Evolutionary conservation across 2,329 filamentous ascomycete species (phyloP).

Genomic region (Dissoconium aciculare): DNA sequence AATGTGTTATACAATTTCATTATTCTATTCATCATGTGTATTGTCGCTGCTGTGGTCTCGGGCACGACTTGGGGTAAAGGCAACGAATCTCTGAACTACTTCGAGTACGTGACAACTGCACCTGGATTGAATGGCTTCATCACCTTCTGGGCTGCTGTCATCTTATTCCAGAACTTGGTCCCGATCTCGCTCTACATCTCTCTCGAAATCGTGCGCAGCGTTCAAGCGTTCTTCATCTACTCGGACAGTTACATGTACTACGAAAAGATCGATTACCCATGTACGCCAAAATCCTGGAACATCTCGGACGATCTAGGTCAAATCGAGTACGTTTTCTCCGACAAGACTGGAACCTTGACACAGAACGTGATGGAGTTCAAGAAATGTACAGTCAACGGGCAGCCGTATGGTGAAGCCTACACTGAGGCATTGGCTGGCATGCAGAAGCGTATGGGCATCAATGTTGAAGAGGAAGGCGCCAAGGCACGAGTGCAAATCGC

Average conservation of each 20-base stretch:
- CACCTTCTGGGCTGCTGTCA: slow-evolving; percentile 89
- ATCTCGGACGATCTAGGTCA: slow-evolving; percentile 96
- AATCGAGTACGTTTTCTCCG: slow-evolving; percentile 97
- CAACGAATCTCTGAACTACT: slow-evolving; percentile 61
- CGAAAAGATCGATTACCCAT: slow-evolving; percentile 81
- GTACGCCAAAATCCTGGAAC: slow-evolving; percentile 96
- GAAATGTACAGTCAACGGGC: slow-evolving; percentile 91
- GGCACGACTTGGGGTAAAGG: slow-evolving; percentile 65
- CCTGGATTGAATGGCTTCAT: slow-evolving; percentile 77
- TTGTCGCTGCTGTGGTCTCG: slow-evolving; percentile 71
- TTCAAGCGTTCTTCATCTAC: slow-evolving; percentile 95
- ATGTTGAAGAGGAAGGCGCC: slow-evolving; percentile 66
- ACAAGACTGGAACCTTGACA: slow-evolving; percentile 80
- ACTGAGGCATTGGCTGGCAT: slow-evolving; percentile 94
- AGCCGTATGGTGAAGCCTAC: slow-evolving; percentile 91
- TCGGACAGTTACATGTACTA: slow-evolving; percentile 96
- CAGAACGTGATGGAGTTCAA: slow-evolving; percentile 99
- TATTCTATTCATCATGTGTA: slow-evolving; percentile 77
- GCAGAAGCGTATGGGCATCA: slow-evolving; percentile 77
- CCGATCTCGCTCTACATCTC: slow-evolving; percentile 97
- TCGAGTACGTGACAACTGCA: slow-evolving; percentile 58
- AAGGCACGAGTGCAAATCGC: slow-evolving; percentile 65
- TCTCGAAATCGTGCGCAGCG: slow-evolving; percentile 82
- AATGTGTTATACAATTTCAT: slow-evolving; percentile 95
- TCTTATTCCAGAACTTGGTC: slow-evolving; percentile 96